A percentile compares a stretch with the other conserved stretches of the same genome.
These are phyloP conservation scores for Zasmidium citrigriseum DNA, from an alignment of 2,329 filamentous ascomycete species.

Conservation along the genomic window DNA sequence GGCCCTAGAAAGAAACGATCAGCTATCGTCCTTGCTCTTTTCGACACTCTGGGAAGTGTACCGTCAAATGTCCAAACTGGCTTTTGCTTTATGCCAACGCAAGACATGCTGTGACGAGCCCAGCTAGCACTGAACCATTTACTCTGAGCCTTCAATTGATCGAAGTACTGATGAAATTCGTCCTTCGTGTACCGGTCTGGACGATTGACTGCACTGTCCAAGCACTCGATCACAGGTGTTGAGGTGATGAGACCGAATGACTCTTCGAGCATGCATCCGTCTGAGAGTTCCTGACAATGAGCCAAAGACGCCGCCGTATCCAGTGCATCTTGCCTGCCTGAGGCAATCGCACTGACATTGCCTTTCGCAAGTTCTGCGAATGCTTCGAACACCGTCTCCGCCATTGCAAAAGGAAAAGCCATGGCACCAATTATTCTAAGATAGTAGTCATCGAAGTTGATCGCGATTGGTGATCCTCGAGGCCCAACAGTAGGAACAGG, in stretches of 20 bases:
- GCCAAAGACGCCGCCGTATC: slow-evolving; percentile 3
- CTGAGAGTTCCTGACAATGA: not conserved
- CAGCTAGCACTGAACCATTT: slow-evolving; percentile 13
- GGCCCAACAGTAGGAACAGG: not conserved
- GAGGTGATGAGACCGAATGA: slow-evolving; percentile 12
- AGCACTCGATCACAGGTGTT: slow-evolving; percentile 12
- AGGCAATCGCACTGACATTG: slow-evolving; percentile 6
- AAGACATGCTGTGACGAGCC: slow-evolving; percentile 12
- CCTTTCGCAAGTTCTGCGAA: slow-evolving; percentile 7
- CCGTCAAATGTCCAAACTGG: slow-evolving; percentile 7
- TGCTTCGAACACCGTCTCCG: slow-evolving; percentile 8
- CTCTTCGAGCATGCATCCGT: slow-evolving; percentile 8
- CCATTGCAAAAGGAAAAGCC: slow-evolving; percentile 6
- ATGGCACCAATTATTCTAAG: slow-evolving; percentile 10
- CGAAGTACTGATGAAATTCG: slow-evolving; percentile 9
- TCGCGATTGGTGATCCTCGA: not conserved
- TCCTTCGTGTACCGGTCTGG: slow-evolving; percentile 2
- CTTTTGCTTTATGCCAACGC: slow-evolving; percentile 6
- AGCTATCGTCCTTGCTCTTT: not conserved
- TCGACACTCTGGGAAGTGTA: not conserved
- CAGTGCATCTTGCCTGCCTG: slow-evolving; percentile 6
- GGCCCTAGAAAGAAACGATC: not conserved
- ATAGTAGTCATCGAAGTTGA: slow-evolving; percentile 14
- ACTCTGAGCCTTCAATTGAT: slow-evolving; percentile 7
- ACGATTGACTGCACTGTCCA: slow-evolving; percentile 9